Conservation (phyloP, 192 early-diverging fungal species). For the Rhizoclosmatium sp. region DNA sequence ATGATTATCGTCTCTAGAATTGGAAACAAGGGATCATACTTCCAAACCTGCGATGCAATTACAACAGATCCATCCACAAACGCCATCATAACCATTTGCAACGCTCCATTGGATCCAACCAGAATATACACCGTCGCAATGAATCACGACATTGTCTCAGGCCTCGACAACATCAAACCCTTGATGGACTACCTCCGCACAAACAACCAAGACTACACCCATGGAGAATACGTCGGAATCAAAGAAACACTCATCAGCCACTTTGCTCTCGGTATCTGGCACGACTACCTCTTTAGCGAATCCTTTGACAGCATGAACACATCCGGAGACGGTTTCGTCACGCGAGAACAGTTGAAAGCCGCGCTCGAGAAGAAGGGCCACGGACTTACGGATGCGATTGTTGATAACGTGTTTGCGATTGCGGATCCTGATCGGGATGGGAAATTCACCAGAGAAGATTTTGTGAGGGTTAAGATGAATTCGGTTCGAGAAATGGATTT, state of each 20-base stretch:
- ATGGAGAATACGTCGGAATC: neutral
- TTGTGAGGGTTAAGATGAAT: too few relatives aligned
- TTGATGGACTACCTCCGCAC: neutral
- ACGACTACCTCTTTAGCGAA: neutral
- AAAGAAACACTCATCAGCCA: constrained; percentile 18
- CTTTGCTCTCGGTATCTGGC: constrained; percentile 8
- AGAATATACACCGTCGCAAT: neutral
- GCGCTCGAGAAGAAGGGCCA: neutral
- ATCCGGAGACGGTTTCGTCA: neutral
- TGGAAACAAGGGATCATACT: constrained; percentile 8
- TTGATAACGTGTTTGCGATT: constrained; percentile 17
- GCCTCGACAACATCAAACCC: constrained; percentile 18
- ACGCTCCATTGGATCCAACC: neutral
- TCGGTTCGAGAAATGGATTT: too few relatives aligned
- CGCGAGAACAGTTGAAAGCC: neutral
- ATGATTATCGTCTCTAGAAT: neutral
- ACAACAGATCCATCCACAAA: neutral
- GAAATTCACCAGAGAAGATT: too few relatives aligned
- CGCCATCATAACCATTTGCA: neutral
- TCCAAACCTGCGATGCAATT: constrained; percentile 19
- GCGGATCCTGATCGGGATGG: neutral
- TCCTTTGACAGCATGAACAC: neutral
- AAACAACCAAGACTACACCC: neutral
- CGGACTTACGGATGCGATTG: neutral
- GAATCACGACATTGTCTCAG: neutral